Conservation (phyloP, 345 rosid species). For the Salix udensis region DNA sequence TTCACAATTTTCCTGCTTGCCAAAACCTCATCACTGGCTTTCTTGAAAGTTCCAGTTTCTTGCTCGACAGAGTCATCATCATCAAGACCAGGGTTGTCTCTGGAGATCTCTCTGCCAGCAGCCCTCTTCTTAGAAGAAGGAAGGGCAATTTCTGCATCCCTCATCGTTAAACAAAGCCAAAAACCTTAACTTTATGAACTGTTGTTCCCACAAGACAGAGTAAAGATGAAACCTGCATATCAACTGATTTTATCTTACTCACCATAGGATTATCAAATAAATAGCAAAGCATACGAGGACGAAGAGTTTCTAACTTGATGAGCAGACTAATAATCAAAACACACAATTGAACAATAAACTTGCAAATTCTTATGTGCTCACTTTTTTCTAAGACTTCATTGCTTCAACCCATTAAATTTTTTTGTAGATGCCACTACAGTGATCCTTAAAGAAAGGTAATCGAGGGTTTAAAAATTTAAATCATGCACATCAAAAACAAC, state of each 20-base stretch:
- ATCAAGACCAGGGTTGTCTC: conserved; percentile 78
- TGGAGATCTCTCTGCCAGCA: conserved; percentile 79
- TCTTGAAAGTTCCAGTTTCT: conserved; percentile 82
- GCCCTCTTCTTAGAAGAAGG: conserved; percentile 95
- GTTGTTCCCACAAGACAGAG: neutral
- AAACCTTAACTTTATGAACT: neutral
- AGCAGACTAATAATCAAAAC: neutral
- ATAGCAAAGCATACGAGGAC: neutral
- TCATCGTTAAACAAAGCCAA: conserved; percentile 37
- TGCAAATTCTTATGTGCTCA: neutral
- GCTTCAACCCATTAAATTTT: neutral
- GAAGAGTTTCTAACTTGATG: neutral
- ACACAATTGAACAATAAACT: neutral
- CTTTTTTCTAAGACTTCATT: neutral
- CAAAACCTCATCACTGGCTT: conserved; percentile 82
- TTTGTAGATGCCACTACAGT: neutral
- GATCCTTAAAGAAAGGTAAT: neutral
- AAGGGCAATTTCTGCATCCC: conserved; percentile 68
- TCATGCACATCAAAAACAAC: neutral
- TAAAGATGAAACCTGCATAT: conserved; percentile 6
- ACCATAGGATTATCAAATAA: neutral
- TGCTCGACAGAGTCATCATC: conserved; percentile 63
- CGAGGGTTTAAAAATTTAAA: no score
- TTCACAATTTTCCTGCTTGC: conserved; percentile 75
- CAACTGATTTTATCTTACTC: neutral